Percentiles rank a stretch among this genome's conserved stretches.
Conservation (phyloP, 495 filamentous ascomycete species). For the Tuber brumale region DNA sequence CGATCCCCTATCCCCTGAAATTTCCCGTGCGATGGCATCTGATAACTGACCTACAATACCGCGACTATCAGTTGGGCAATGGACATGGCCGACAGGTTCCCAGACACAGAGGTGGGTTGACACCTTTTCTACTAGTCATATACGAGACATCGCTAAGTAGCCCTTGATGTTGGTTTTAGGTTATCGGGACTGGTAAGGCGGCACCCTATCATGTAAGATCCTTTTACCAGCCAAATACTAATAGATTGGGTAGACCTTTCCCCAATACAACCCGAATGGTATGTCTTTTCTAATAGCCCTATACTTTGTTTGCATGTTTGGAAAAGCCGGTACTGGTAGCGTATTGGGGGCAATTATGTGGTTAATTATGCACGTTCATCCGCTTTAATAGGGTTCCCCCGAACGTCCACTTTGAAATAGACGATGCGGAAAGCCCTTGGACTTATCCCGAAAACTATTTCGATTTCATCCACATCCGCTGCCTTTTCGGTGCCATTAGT, state of each 20-base stretch:
- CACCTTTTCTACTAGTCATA: background rate
- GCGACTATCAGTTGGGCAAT: constrained; percentile 28
- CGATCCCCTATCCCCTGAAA: background rate
- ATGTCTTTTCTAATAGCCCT: background rate
- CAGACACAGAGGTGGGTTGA: constrained; percentile 21
- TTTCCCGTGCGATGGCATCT: background rate
- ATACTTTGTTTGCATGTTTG: background rate
- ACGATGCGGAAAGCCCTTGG: constrained; percentile 50
- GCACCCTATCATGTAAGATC: background rate
- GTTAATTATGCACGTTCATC: background rate
- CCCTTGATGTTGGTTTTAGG: constrained; percentile 6
- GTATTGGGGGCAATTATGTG: background rate
- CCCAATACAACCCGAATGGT: constrained; percentile 37
- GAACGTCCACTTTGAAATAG: constrained; percentile 52
- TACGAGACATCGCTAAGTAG: background rate
- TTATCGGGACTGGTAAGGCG: constrained; percentile 32
- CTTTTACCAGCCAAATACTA: background rate
- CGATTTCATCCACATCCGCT: constrained; percentile 54
- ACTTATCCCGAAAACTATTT: constrained; percentile 46
- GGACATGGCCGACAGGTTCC: constrained; percentile 37
- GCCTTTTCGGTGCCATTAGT: constrained; percentile 48
- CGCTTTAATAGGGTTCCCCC: constrained; percentile 46
- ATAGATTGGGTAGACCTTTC: constrained; percentile 28
- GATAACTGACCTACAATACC: background rate
- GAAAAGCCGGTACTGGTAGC: background rate